Conservation (phyloP, 176 grass and related monocot genomes). For the Echinochloa phyllopogon region DNA sequence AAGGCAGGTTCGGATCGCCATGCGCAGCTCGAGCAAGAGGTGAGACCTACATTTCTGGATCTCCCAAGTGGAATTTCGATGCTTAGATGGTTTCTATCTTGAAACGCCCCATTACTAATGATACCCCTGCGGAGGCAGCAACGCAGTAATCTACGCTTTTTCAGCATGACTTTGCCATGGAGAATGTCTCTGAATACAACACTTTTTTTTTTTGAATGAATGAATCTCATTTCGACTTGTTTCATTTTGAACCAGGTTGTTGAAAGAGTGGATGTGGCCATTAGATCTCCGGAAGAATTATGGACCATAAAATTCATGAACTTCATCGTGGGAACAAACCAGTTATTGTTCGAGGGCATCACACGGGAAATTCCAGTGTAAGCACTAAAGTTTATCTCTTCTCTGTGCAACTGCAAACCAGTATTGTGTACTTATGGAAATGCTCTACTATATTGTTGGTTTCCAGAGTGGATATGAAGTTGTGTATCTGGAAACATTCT, state of each 20-base stretch:
- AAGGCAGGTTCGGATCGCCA: conserved; percentile 78
- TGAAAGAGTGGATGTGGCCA: conserved; percentile 60
- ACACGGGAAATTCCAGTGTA: conserved; percentile 91
- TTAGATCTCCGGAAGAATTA: conserved; percentile 65
- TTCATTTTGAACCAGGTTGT: conserved; percentile 58
- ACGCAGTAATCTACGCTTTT: neutral
- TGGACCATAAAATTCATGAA: conserved; percentile 87
- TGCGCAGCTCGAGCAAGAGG: conserved; percentile 89
- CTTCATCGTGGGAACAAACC: conserved; percentile 75
- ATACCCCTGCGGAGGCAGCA: neutral
- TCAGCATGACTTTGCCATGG: neutral
- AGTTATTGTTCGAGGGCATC: conserved; percentile 78
- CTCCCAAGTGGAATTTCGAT: neutral
- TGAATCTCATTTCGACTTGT: conserved; percentile 11
- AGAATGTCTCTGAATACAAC: neutral
- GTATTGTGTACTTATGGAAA: neutral
- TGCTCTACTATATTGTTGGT: neutral
- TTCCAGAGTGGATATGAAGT: neutral
- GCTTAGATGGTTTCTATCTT: neutral
- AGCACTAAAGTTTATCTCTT: conserved; percentile 18
- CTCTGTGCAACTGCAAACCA: conserved; percentile 12
- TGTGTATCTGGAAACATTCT: neutral
- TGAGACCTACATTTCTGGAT: conserved; percentile 26
- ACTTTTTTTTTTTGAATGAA: too few species aligned
- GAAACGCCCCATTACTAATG: neutral